Evolutionary conservation across 2,329 filamentous ascomycete species (phyloP).

Genomic region (Phialophora tarda): DNA sequence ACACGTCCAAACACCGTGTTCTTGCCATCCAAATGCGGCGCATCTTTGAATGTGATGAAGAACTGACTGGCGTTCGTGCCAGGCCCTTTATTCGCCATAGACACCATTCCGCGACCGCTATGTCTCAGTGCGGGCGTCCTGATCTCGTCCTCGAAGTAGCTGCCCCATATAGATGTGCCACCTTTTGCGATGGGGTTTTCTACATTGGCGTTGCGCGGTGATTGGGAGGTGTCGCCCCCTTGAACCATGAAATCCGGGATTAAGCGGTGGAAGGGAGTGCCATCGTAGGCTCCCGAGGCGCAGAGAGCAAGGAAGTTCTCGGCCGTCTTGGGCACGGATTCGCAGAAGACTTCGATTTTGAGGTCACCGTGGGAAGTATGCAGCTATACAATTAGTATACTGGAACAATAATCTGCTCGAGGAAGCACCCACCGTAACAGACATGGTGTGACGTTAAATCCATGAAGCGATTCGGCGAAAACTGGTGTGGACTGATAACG

Average conservation of each 20-base stretch:
- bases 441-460: slow-evolving; percentile 32
- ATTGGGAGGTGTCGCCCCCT: slow-evolving; percentile 60
- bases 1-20: slow-evolving; percentile 71
- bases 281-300: slow-evolving; percentile 65
- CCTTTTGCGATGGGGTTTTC: slow-evolving; percentile 58
- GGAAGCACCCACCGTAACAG: slow-evolving; percentile 35
- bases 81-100: slow-evolving; percentile 64
- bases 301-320: slow-evolving; percentile 75
- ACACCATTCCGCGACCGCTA: slow-evolving; percentile 62
- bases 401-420: neutral
- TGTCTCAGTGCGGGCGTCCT: slow-evolving; percentile 61
- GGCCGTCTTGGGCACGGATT: slow-evolving; percentile 88
- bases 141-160: slow-evolving; percentile 67
- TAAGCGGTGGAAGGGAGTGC: slow-evolving; percentile 67
- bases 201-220: slow-evolving; percentile 46
- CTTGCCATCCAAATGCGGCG: slow-evolving; percentile 68
- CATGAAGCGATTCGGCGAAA: slow-evolving; percentile 13
- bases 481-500: neutral
- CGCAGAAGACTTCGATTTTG: slow-evolving; percentile 96
- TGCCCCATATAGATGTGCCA: slow-evolving; percentile 62
- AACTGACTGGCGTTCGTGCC: slow-evolving; percentile 67
- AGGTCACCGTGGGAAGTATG: slow-evolving; percentile 89
- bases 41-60: slow-evolving; percentile 66
- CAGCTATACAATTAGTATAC: slow-evolving; percentile 52
- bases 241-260: slow-evolving; percentile 70